phyloP scores from a whole-genome alignment of 805 yeast species.

The Candida palmyrensis region DNA sequence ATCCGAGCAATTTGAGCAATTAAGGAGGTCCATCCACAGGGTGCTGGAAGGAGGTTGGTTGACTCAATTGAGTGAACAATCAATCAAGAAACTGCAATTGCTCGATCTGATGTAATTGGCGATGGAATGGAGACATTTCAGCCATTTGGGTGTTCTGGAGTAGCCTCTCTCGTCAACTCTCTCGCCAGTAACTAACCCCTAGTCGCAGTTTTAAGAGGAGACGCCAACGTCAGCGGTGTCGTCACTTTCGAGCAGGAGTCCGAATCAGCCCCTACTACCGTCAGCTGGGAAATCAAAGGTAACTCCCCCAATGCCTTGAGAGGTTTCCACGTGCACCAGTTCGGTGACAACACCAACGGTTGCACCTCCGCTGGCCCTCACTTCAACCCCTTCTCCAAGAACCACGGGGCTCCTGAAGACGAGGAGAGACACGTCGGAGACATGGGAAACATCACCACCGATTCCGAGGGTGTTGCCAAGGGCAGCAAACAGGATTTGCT shows the following conservation, averaged over 20 bases:
- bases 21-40: no score
- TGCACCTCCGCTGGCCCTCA: conserved; percentile 99
- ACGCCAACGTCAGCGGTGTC: conserved; percentile 79
- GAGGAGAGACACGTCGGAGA: conserved; percentile 88
- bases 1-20: no score
- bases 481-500: conserved; percentile 77
- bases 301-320: conserved; percentile 82
- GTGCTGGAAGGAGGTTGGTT: no score
- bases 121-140: no score
- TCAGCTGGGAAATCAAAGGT: conserved; percentile 86
- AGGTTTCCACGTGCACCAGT: conserved; percentile 98
- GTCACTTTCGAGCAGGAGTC: conserved; percentile 82
- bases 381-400: conserved; percentile 83
- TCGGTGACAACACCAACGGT: conserved; percentile 99
- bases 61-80: no score
- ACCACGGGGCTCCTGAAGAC: conserved; percentile 90
- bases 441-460: conserved; percentile 90
- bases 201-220: conserved; percentile 97
- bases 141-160: no score
- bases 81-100: background rate
- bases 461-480: conserved; percentile 84
- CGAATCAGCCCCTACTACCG: conserved; percentile 78
- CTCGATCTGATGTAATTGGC: no score
- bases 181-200: conserved; percentile 2
- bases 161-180: no score